Percentiles rank a stretch among this genome's conserved stretches.
phyloP scores from a whole-genome alignment of 148 eudicot genomes.

The Cornus suecica region DNA sequence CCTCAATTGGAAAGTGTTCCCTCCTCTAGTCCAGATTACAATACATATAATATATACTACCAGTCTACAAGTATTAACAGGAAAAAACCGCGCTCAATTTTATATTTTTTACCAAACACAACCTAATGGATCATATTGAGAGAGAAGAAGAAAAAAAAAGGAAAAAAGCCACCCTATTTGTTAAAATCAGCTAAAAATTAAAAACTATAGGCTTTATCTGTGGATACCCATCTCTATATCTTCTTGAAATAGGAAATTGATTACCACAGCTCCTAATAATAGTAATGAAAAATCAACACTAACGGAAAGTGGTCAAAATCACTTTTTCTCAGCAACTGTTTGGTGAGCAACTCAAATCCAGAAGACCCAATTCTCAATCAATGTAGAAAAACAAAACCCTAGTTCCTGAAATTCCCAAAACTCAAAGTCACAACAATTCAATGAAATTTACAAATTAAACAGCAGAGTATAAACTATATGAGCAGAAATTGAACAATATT shows the following conservation, averaged over 20 bases:
- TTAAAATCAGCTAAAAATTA: constrained; percentile 6
- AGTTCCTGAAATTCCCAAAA: constrained; percentile 21
- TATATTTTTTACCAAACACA: constrained; percentile 7
- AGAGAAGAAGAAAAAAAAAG: not conserved
- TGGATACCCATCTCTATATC: constrained; percentile 16
- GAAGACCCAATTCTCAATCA: constrained; percentile 30
- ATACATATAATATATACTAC: not conserved
- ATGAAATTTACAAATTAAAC: constrained; percentile 10
- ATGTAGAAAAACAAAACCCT: constrained; percentile 13
- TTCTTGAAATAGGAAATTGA: constrained; percentile 24
- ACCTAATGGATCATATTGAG: constrained; percentile 21
- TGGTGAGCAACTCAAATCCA: constrained; percentile 32
- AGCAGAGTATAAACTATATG: not conserved
- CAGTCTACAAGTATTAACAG: not conserved
- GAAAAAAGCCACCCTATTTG: not conserved
- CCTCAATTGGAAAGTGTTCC: constrained; percentile 12
- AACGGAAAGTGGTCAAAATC: constrained; percentile 19
- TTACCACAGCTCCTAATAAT: constrained; percentile 10
- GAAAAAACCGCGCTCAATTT: not conserved
- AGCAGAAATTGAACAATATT: not conserved
- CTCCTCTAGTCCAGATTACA: constrained; percentile 19
- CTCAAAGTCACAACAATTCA: constrained; percentile 14
- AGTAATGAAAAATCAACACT: constrained; percentile 17
- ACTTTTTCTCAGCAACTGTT: constrained; percentile 21
- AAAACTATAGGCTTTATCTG: constrained; percentile 12